These are phyloP conservation scores for Canna indica DNA, from an alignment of 176 grass and related monocot genomes.

Conservation along the genomic window DNA sequence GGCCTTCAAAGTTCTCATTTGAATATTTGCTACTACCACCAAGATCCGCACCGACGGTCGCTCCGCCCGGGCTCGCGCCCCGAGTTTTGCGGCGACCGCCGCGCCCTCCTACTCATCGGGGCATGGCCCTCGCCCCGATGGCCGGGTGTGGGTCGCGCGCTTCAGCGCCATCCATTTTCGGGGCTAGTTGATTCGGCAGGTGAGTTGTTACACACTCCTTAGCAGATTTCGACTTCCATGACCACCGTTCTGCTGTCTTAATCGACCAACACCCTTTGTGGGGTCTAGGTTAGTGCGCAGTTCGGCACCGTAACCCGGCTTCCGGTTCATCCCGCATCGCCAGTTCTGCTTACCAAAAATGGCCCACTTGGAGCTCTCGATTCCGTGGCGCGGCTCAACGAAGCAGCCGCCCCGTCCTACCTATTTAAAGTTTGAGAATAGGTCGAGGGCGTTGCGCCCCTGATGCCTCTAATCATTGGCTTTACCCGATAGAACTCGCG, in stretches of 20 bases:
- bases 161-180: slow-evolving; percentile 49
- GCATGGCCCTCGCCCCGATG: slow-evolving; percentile 10
- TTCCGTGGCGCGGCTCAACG: slow-evolving; percentile 9
- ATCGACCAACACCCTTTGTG: slow-evolving; percentile 17
- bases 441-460: slow-evolving; percentile 54
- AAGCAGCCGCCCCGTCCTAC: slow-evolving; percentile 21
- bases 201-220: slow-evolving; percentile 57
- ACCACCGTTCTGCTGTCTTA: slow-evolving; percentile 24
- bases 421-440: slow-evolving; percentile 78
- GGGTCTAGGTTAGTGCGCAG: slow-evolving; percentile 17
- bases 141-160: slow-evolving; percentile 35
- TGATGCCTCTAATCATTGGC: slow-evolving; percentile 66
- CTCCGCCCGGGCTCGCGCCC: slow-evolving; percentile 27
- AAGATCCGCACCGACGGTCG: slow-evolving; percentile 44
- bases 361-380: slow-evolving; percentile 60
- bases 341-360: slow-evolving; percentile 80
- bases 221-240: slow-evolving; percentile 15
- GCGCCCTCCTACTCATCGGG: slow-evolving; percentile 36
- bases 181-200: slow-evolving; percentile 49
- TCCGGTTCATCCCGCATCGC: slow-evolving; percentile 63
- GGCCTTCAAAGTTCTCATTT: slow-evolving; percentile 67
- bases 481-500: slow-evolving; percentile 18
- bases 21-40: slow-evolving; percentile 63
- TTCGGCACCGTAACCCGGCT: slow-evolving; percentile 52
- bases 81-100: slow-evolving; percentile 28